Evolutionary conservation across 2,329 filamentous ascomycete species (phyloP).

Genomic region (Rugonectria rugulosa): DNA sequence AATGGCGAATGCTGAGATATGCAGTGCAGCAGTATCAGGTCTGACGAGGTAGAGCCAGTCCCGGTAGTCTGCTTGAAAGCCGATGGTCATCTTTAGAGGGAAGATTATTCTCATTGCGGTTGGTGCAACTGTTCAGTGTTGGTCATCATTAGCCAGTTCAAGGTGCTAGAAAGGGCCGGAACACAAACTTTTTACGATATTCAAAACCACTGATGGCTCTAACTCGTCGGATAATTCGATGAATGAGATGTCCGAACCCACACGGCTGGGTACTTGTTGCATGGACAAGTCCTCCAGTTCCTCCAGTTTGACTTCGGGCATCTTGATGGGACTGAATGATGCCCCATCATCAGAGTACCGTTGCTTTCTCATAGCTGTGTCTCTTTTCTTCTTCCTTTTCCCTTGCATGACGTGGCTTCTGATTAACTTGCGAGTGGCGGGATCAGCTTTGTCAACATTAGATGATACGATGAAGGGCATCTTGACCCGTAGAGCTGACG

Average conservation of each 20-base stretch:
- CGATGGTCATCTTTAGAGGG: conserved; percentile 9
- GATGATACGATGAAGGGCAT: conserved; percentile 11
- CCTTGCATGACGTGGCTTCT: conserved; percentile 16
- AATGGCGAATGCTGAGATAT: conserved; percentile 9
- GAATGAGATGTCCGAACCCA: conserved; percentile 5
- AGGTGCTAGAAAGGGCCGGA: no score
- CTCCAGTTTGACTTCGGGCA: conserved; percentile 2
- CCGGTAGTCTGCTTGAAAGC: conserved; percentile 2
- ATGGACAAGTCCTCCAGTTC: conserved; percentile 6
- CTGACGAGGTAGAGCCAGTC: conserved; percentile 1
- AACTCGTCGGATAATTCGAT: conserved; percentile 4
- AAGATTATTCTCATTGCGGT: conserved; percentile 10
- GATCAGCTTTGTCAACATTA: conserved; percentile 2
- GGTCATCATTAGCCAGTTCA: not conserved
- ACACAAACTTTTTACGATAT: conserved; percentile 9
- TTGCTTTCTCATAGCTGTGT: no score
- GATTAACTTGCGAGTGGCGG: conserved; percentile 8
- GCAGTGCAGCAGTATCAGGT: conserved; percentile 3
- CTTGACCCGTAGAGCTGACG: not conserved
- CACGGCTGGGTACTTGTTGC: not conserved
- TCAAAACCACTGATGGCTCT: not conserved
- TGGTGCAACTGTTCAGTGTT: conserved; percentile 2
- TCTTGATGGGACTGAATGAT: not conserved
- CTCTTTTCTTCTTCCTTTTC: conserved; percentile 3
- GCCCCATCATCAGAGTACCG: no score